A percentile compares a stretch with the other conserved stretches of the same genome.
These are phyloP conservation scores for Meredithiella fracta DNA, from an alignment of 2,329 filamentous ascomycete species.

Conservation along the genomic window DNA sequence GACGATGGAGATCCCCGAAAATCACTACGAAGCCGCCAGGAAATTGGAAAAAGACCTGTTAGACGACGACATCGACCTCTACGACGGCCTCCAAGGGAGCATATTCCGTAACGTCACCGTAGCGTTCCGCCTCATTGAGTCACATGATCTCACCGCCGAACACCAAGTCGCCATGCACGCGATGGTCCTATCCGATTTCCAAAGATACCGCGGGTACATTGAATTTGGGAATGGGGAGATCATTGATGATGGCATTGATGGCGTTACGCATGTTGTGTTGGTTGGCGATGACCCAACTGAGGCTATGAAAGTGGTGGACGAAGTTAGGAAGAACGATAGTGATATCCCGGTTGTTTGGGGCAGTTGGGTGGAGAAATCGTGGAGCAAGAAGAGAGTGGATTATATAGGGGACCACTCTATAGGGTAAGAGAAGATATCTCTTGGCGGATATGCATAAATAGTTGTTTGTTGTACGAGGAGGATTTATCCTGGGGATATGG, in stretches of 20 bases:
- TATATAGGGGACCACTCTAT: conserved; percentile 53
- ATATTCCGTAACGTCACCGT: conserved; percentile 35
- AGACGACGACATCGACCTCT: conserved; percentile 36
- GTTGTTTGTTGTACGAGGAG: too few relatives aligned
- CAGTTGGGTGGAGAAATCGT: conserved; percentile 65
- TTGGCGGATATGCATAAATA: neutral
- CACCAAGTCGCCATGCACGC: conserved; percentile 7
- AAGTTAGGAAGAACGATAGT: neutral
- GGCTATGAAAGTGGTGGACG: conserved; percentile 19
- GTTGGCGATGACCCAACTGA: conserved; percentile 26
- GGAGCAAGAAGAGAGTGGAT: conserved; percentile 59
- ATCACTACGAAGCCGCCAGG: conserved; percentile 24
- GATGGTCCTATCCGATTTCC: conserved; percentile 21
- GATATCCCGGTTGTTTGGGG: conserved; percentile 51
- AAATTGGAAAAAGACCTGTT: conserved; percentile 35
- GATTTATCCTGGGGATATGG: too few relatives aligned
- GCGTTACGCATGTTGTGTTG: conserved; percentile 57
- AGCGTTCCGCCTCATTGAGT: conserved; percentile 22
- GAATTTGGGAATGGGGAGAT: conserved; percentile 53
- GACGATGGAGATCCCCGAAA: conserved; percentile 31
- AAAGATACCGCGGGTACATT: conserved; percentile 37
- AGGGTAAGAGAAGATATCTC: conserved; percentile 13
- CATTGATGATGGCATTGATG: conserved; percentile 32
- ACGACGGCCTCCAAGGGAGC: conserved; percentile 29
- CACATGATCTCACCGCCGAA: neutral